phyloP scores from a whole-genome alignment of 352 stramenopile genomes.

The Phytophthora idaei region DNA sequence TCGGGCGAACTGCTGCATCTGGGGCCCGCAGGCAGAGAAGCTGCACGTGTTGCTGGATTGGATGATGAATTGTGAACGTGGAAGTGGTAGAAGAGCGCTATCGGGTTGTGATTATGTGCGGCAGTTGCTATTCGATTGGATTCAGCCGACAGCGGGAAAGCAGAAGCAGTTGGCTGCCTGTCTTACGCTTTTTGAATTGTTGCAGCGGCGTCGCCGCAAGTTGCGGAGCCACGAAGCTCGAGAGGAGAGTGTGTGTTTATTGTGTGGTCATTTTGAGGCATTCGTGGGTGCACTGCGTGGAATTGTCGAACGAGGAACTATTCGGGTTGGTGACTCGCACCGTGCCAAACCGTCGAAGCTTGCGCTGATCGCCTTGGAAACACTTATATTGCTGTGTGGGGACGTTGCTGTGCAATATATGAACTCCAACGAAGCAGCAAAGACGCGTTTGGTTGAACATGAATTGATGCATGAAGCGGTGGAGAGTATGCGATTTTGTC shows the following conservation, averaged over 20 bases:
- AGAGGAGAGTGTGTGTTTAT: conserved; percentile 1
- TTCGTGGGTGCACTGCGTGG: conserved; percentile 28
- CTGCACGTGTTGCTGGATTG: conserved; percentile 57
- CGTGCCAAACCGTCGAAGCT: conserved; percentile 61
- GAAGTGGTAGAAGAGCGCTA: neutral
- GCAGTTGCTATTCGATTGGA: conserved; percentile 42
- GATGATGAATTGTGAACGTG: conserved; percentile 38
- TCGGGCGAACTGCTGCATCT: conserved; percentile 64
- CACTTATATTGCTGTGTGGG: conserved; percentile 48
- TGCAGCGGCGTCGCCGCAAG: conserved; percentile 41
- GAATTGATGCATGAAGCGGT: conserved; percentile 20
- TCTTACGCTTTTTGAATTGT: conserved; percentile 66
- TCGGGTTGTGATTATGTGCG: conserved; percentile 31
- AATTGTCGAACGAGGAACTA: conserved; percentile 27
- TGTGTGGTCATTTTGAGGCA: conserved; percentile 12
- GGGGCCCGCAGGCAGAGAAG: conserved; percentile 53
- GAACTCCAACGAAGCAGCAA: conserved; percentile 12
- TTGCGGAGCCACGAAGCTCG: conserved; percentile 3
- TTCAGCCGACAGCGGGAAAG: conserved; percentile 42
- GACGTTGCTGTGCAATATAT: conserved; percentile 34
- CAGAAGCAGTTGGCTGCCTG: conserved; percentile 55
- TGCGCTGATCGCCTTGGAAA: conserved; percentile 55
- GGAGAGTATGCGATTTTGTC: conserved; percentile 19
- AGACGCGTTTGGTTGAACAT: neutral
- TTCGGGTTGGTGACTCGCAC: conserved; percentile 18